Conservation (phyloP, 495 filamentous ascomycete species). For the Penicillium samsonianum region DNA sequence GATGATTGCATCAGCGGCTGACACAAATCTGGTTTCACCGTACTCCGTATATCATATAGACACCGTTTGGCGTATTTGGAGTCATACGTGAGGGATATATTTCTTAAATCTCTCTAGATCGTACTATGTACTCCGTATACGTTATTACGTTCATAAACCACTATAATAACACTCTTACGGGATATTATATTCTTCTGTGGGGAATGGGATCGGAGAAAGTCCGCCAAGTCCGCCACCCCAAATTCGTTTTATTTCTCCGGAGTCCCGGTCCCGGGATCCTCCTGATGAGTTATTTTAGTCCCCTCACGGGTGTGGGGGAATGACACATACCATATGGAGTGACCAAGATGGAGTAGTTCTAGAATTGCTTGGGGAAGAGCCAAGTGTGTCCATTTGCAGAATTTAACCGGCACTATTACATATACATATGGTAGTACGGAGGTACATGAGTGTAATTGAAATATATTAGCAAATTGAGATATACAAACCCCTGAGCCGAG, state of each 20-base stretch:
- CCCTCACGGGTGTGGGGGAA: conserved; percentile 10
- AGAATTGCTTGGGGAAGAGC: too few species aligned
- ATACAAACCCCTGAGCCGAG: background rate
- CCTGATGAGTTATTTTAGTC: conserved; percentile 4
- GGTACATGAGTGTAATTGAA: too few species aligned
- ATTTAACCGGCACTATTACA: background rate
- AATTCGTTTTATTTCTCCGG: conserved; percentile 12
- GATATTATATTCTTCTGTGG: conserved; percentile 2
- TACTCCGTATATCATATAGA: too few species aligned
- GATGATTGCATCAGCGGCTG: conserved; percentile 12
- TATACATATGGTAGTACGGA: background rate
- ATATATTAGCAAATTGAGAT: too few species aligned
- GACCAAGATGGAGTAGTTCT: too few species aligned
- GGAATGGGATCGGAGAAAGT: conserved; percentile 24
- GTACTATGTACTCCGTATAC: too few species aligned
- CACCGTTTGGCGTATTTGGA: background rate
- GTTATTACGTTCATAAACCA: too few species aligned
- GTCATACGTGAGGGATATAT: background rate
- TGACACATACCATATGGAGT: background rate
- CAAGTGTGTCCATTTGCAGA: too few species aligned
- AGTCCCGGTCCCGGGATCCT: conserved; percentile 9
- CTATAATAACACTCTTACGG: background rate
- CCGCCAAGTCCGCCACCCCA: conserved; percentile 5
- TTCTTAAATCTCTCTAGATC: background rate
- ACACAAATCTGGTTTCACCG: conserved; percentile 1